Conservation (phyloP, 2,329 filamentous ascomycete genomes). For the Cladobotryum protrusum region DNA sequence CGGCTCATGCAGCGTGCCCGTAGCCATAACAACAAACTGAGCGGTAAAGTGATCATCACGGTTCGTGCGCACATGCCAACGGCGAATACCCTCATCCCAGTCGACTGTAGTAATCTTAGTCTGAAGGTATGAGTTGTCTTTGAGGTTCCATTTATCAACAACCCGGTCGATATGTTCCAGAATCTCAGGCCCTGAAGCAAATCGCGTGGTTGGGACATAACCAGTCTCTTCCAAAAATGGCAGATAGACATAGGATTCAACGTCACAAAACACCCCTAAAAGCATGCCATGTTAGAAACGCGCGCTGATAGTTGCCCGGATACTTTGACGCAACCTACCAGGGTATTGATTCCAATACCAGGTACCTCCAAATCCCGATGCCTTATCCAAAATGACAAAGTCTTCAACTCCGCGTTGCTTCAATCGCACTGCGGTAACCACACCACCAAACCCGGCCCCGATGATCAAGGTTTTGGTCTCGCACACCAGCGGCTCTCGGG, state of each 20-base stretch:
- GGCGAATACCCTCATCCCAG: background rate
- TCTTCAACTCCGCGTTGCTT: slow-evolving; percentile 23
- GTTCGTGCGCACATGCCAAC: background rate
- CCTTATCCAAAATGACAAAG: slow-evolving; percentile 34
- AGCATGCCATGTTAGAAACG: slow-evolving; percentile 7
- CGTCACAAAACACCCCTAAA: slow-evolving; percentile 3
- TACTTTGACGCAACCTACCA: slow-evolving; percentile 24
- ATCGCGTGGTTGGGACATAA: background rate
- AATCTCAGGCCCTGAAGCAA: background rate
- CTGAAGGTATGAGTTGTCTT: background rate
- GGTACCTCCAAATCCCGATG: slow-evolving; percentile 40
- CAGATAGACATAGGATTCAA: background rate
- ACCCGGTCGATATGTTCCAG: background rate
- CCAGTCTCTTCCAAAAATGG: background rate
- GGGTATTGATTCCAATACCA: slow-evolving; percentile 40
- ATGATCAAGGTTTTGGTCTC: slow-evolving; percentile 23
- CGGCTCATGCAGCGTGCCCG: background rate
- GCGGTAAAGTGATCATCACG: background rate
- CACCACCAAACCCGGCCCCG: slow-evolving; percentile 27
- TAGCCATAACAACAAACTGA: background rate
- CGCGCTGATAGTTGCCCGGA: slow-evolving; percentile 28
- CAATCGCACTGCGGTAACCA: slow-evolving; percentile 21
- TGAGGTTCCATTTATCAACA: background rate
- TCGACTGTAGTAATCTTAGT: background rate
- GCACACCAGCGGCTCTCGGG: background rate